Evolutionary conservation across 2,329 filamentous ascomycete genomes (phyloP), one percentile per base, ranked within the genome.

Genomic region (Diplodia corticola): DNA sequence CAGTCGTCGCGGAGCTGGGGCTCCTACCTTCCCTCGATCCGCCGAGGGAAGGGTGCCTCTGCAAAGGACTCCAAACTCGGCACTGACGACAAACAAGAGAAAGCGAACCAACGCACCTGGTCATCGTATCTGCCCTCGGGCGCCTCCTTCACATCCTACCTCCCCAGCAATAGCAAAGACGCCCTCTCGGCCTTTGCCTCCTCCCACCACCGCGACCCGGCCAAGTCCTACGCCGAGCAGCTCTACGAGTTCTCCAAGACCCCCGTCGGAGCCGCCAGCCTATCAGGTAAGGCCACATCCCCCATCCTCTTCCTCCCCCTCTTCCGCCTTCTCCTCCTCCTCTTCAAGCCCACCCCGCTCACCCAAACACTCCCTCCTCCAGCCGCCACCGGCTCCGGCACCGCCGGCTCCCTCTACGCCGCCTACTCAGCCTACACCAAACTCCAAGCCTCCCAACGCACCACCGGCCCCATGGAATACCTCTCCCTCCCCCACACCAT

Each of bases 191-290:
- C 80, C 6, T 83, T 83, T 69, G 78, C 81, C 63, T 69, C 76
- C 37, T 78, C 76, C 59, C 80, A 83, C 68, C 70, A 79, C 28
- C 76, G 80, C 37, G 80, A 84, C 67, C 79, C 79, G 2, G 80
- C 76, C 63, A 84, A 84, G 70, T 79, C 79, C 51, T 82, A 82
- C 68, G 75, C 81, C 4, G 80, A 83, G 69, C 82, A 84, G 68
- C 72, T 84, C 15, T 80, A 81, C 66, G 81, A 82, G 66, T 83
- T 84, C 68, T 81, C 79, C 0, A 81, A 82, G 69, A 84, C 82
- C 6, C 82, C 82, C 4, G 81, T 84, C 4, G 82, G 82, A 15
- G 82, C 81, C 46, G 81, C 80, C 46, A 78, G 78, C 3, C 69
- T 80, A 37, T 78, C 78, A 57, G 79, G 79, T 79, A 73, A 68